Conservation (phyloP, 1,284 basidiomycete genomes). For the Trichosporon faecale region DNA sequence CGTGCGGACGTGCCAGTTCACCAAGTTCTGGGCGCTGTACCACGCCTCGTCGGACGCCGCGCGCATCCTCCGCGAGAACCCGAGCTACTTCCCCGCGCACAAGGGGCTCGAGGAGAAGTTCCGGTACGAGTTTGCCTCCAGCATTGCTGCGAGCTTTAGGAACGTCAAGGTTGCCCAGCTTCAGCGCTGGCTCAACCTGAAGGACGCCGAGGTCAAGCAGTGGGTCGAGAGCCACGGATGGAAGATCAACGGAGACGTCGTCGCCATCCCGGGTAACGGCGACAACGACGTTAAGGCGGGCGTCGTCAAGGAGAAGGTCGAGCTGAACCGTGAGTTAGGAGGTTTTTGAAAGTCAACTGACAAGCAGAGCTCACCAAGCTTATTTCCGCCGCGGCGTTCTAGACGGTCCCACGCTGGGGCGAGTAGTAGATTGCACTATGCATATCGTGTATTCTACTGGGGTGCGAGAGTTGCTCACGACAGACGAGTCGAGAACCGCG, state of each 20-base stretch:
- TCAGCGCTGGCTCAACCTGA: slow-evolving; percentile 47
- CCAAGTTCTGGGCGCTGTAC: slow-evolving; percentile 79
- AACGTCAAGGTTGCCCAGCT: slow-evolving; percentile 34
- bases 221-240: slow-evolving; percentile 70
- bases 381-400: slow-evolving; percentile 58
- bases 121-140: slow-evolving; percentile 41
- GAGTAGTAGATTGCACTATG: slow-evolving; percentile 15
- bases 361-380: slow-evolving; percentile 74
- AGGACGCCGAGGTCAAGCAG: slow-evolving; percentile 61
- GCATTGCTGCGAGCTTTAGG: slow-evolving; percentile 46
- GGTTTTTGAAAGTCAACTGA: slow-evolving; percentile 9
- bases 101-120: slow-evolving; percentile 36
- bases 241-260: slow-evolving; percentile 65
- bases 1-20: slow-evolving; percentile 83
- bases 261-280: slow-evolving; percentile 77
- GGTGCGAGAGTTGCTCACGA: background rate
- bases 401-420: slow-evolving; percentile 16
- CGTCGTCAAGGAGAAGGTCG: slow-evolving; percentile 86
- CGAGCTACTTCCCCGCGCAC: slow-evolving; percentile 45
- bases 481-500: background rate
- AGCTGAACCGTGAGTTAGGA: slow-evolving; percentile 70
- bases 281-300: slow-evolving; percentile 93
- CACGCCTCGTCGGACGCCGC: slow-evolving; percentile 56
- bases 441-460: slow-evolving; percentile 19
- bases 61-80: slow-evolving; percentile 35